Base-by-base conservation (phyloP, 2,329 filamentous ascomycete genomes). In the Alternaria sp. region DNA sequence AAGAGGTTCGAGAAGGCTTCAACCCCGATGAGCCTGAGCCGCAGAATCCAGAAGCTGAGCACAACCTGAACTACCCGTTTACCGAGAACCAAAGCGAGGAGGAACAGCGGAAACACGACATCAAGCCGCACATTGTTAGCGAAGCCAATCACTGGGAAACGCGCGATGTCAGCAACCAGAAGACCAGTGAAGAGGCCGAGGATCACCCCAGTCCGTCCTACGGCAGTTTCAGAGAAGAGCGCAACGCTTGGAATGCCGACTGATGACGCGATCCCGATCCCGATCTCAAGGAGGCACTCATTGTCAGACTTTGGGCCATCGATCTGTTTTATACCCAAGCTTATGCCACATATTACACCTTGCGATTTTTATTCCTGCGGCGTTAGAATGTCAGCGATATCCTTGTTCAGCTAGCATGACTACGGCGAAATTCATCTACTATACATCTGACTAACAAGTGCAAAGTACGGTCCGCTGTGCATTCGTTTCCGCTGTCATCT, bases 1-100 rank as follows among this genome's bases (percentile, higher is more conserved):
- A 87, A 69, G 83, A 83, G 58, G 84, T 87, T 15, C 81, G 85
- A 4, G 82, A 85, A 75, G 87, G 86, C 6, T 88, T 85, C 71
- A 84, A 87, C 55, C 86, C 82, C 5, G 83, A 86, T 58, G 69
- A 79, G 3, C 75, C 81, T 2, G 79, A 83, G 58, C 74, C 79
- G 11, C 79, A 82, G 46, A 79, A 83, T 51, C 75, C 80, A 1
- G 82, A 84, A 55, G 68, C 73, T 8, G 75, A 74, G 21, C 84
- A 85, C 70, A 83, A 82, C 30, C 76, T 85, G 2, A 76, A 81
- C 54, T 77, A 76, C n/a, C 79, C 83, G 0, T 83, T 84, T 60
- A 74, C 73, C 1, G 80, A 82, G 12, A 79, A 79, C 44, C 65
- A 69, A 20, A 65, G 64, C 23, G 78, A 79, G 21, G 78, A 82